Percentiles rank a stretch among this genome's conserved stretches.
phyloP scores from a whole-genome alignment of 805 yeast genomes.

The Candida gorgasii region DNA sequence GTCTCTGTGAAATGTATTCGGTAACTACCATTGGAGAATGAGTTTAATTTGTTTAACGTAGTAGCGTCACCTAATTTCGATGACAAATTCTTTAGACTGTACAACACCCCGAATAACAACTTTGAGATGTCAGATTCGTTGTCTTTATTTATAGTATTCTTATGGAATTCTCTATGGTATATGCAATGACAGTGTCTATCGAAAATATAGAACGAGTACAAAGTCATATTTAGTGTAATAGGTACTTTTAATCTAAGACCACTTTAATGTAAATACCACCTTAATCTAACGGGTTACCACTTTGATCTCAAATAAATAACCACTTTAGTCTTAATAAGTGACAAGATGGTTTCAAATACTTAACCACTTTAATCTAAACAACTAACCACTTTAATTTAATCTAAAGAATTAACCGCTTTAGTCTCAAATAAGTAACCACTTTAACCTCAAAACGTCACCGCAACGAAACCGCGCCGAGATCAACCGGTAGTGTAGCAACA shows the following conservation, averaged over 20 bases:
- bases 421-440: too few species aligned
- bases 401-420: too few species aligned
- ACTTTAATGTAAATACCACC: too few species aligned
- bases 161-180: constrained; percentile 63
- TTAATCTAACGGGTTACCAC: too few species aligned
- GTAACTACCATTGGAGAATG: constrained; percentile 72
- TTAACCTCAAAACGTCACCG: too few species aligned
- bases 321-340: too few species aligned
- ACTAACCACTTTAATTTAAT: too few species aligned
- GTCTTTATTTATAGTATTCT: constrained; percentile 41
- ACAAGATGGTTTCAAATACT: too few species aligned
- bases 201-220: constrained; percentile 79
- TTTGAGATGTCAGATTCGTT: constrained; percentile 73
- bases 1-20: constrained; percentile 81
- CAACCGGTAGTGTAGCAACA: background rate
- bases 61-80: constrained; percentile 46
- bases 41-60: constrained; percentile 39
- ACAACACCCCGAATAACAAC: constrained; percentile 80
- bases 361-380: too few species aligned
- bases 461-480: too few species aligned
- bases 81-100: constrained; percentile 75
- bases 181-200: constrained; percentile 92
- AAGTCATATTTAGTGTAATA: constrained; percentile 3
- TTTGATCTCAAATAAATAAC: too few species aligned
- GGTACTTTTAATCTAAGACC: too few species aligned